Base-by-base conservation (phyloP, 2,329 filamentous ascomycete species). In the Colletotrichum phormii region DNA sequence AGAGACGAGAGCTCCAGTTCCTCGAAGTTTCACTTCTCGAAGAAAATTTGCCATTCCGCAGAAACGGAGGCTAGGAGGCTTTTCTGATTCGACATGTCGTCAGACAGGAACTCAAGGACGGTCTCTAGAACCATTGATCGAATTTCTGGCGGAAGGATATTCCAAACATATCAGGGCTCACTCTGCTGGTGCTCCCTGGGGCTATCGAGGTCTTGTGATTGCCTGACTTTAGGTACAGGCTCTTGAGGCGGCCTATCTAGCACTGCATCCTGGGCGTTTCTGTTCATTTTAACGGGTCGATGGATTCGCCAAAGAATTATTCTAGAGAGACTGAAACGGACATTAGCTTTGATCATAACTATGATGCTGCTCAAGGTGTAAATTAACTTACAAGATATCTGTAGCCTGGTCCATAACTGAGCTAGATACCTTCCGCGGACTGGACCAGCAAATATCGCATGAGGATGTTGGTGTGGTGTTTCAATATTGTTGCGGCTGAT, bases 31-130 rank as follows among this genome's bases (percentile, higher is more conserved):
- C 49, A 31, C 49, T 31, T 12, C 26, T 64, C 62, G 31, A 64
- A 64, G n/a, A 57, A 64, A 11, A 1, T 13, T 13, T 53, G 51
- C 62, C 62, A 64, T 42, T 64, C 62, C 1, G 13, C 15, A 31
- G n/a, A 55, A 31, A 64, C 61, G 5, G 49, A 15, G 22, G 57
- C n/a, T 13, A 60, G 8, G 22, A 13, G 22, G 33, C 51, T 49
- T 15, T 26, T 57, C 12, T 31, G 0, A 15, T 15, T 12, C 33
- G 33, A 13, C 51, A 15, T 13, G 11, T 57, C 3, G 11, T n/a
- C n/a, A 9, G 13, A 5, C 1, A 15, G 7, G 2, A 46, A 1
- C 24, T 18, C 5, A 15, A 9, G 22, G 5, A 42, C 8, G 2
- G 29, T 11, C 33, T 46, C 24, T 4, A 64, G 24, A 6, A 64